These are phyloP conservation scores for Schwanniomyces pseudopolymorphus DNA, from an alignment of 805 yeast species.

Conservation along the genomic window DNA sequence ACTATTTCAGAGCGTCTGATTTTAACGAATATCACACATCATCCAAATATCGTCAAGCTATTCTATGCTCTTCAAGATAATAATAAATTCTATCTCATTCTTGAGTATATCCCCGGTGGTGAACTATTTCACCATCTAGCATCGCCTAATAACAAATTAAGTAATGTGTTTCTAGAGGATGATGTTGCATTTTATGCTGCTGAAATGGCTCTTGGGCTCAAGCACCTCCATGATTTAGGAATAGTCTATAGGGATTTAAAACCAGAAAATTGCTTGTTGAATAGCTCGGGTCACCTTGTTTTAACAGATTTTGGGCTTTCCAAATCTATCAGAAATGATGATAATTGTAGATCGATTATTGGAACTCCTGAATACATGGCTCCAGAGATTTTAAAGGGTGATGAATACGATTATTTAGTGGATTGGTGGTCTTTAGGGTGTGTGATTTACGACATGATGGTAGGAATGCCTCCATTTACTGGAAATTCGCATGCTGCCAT, in stretches of 20 bases:
- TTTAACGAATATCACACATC: conserved; percentile 59
- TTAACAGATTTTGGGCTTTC: conserved; percentile 85
- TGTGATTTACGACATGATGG: conserved; percentile 71
- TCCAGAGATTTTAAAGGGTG: conserved; percentile 81
- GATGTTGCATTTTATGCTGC: conserved; percentile 49
- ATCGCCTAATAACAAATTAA: conserved; percentile 19
- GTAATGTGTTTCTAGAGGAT: conserved; percentile 32
- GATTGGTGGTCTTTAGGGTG: conserved; percentile 96
- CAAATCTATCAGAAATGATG: conserved; percentile 36
- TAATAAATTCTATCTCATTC: conserved; percentile 67
- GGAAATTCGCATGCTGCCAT: conserved; percentile 78
- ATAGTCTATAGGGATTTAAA: conserved; percentile 85
- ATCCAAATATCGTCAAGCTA: conserved; percentile 78
- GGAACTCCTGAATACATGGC: conserved; percentile 90
- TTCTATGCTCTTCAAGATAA: conserved; percentile 83
- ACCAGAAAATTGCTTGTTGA: conserved; percentile 85
- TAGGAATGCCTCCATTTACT: conserved; percentile 87
- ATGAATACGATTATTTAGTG: conserved; percentile 72
- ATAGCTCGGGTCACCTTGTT: conserved; percentile 74
- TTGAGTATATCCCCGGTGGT: conserved; percentile 88
- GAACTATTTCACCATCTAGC: conserved; percentile 71
- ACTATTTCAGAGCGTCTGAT: conserved; percentile 81
- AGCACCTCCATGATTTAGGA: conserved; percentile 75
- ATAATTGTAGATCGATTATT: conserved; percentile 54
- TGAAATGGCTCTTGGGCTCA: conserved; percentile 74